Base-by-base conservation (phyloP, 2,329 filamentous ascomycete species). In the Thielaviopsis punctulata region DNA sequence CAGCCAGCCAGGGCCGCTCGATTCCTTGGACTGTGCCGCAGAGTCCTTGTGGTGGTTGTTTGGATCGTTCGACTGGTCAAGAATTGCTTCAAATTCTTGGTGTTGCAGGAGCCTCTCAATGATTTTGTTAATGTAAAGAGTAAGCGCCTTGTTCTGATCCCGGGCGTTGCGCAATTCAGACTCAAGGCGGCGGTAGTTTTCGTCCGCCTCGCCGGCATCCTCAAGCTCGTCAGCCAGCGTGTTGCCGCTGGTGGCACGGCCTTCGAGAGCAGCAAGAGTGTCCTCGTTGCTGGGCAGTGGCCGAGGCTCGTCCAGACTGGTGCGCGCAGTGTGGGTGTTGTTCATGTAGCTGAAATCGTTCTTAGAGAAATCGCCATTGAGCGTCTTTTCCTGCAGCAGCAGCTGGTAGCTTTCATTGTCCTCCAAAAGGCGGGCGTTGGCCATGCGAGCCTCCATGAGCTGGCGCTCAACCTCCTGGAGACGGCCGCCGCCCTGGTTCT, bases 361-460 rank as follows among this genome's bases (percentile, higher is more conserved):
- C 62, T 84, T 87, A 61, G 77, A 76, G 63, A 95, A 90, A 63
- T 96, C 90, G 25, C 92, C 92, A 63, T 93, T 95, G 54, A 98
- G 76, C 1, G 92, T 96, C 73, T 88, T 90, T 66, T 96, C 89
- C 62, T 88, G 87, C 22, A 98, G 79, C 18, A 98, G 79, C 36
- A 96, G 76, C 67, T 96, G 90, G 67, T 95, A 98, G 68, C 88
- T 94, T 68, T 98, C 92, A 62, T 96, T 96, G 66, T 98, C 92
- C 68, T 98, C 92, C 85, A 95, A 92, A 57, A 98, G 72, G 45
- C 89, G 80, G 53, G 92, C 92, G 63, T 96, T 98, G 59, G 88
- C 84, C 84, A 96, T 92, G 61, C 89, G 86, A 39, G 87, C 83
- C 63, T 96, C 90, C 68, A 95, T 80, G 50, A 96, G 76, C 58